Evolutionary conservation across 192 early-diverging fungal species (phyloP), one percentile per base, ranked within the genome.

Genomic region (Thoreauomyces humboldtii): DNA sequence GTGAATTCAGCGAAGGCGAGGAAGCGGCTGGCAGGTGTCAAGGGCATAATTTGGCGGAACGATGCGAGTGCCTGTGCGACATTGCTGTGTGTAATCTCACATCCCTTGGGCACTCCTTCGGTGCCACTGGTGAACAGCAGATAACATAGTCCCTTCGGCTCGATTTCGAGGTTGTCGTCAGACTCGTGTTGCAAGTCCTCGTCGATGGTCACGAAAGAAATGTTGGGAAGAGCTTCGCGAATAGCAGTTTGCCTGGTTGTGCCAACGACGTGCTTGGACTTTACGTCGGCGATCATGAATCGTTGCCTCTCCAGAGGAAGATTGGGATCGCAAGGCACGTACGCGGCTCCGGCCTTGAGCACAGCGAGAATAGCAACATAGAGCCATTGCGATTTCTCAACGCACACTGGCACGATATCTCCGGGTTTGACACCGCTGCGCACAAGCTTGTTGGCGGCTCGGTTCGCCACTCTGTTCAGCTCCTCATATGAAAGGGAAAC

Each of bases 101-200:
- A 62, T 6, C 73, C 73, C 44, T 75, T 75, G 32, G 73, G 73
- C 31, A 19, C 59, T 11, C 73, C 73, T 2, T 71, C 70, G 24
- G 73, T 77, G 5, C 73, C 73, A 7, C 64, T 70, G 5, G 73
- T 75, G 51, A 62, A 75, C 4, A 75, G 17, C 6, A 75, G 32
- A 35, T 74, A 74, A 14, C 72, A 72, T 9, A 22, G 24, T 15
- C 28, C 29, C 28, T 19, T 12, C 22, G 28, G 48, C 48, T 55
- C 48, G 12, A 53, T 53, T 24, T 17, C 11, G 11, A 41, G 11
- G 38, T 41, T 17, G 38, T 9, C 11, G 17, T 41, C 17, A 12
- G 38, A 41, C 17, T 41, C 38, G 38, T 12, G 9, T 41, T 9
- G 38, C 11, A 12, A 9, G 17, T 12, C 38, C 38, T 9, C 11